Evolutionary conservation across 2,329 filamentous ascomycete species (phyloP).

Genomic region (Piedraia hortae): DNA sequence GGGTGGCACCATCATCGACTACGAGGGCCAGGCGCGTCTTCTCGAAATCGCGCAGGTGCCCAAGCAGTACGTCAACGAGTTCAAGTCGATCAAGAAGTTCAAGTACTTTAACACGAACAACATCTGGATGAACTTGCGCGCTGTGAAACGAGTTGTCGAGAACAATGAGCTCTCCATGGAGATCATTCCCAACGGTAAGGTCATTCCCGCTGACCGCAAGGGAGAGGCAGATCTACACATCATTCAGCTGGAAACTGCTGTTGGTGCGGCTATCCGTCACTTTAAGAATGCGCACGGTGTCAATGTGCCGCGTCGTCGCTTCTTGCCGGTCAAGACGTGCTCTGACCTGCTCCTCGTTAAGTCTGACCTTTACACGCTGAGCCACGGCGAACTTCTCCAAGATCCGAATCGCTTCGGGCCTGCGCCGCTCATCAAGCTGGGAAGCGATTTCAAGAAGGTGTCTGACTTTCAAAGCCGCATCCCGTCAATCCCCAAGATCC

Average conservation of each 20-base stretch:
- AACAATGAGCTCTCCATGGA: conserved; percentile 97
- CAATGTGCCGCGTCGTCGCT: conserved; percentile 88
- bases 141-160: conserved; percentile 96
- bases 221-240: conserved; percentile 95
- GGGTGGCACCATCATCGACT: conserved; percentile 99
- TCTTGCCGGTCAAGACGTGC: conserved; percentile 99
- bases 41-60: conserved; percentile 97
- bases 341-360: conserved; percentile 99
- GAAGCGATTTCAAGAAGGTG: conserved; percentile 99
- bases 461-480: conserved; percentile 85
- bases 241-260: conserved; percentile 92
- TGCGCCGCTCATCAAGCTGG: conserved; percentile 94
- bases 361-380: conserved; percentile 93
- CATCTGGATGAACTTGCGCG: conserved; percentile 96
- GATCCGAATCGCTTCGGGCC: conserved; percentile 90
- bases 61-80: conserved; percentile 99
- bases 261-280: conserved; percentile 93
- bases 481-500: conserved; percentile 64
- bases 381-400: conserved; percentile 94
- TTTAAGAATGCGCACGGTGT: conserved; percentile 97
- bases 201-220: conserved; percentile 96
- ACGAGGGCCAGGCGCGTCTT: conserved; percentile 85
- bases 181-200: conserved; percentile 98
- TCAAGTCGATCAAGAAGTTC: conserved; percentile 99
- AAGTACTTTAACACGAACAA: conserved; percentile 99